Evolutionary conservation across 148 eudicot species (phyloP), one percentile per base, ranked within the genome.

Genomic region (Gaultheria prostrata): DNA sequence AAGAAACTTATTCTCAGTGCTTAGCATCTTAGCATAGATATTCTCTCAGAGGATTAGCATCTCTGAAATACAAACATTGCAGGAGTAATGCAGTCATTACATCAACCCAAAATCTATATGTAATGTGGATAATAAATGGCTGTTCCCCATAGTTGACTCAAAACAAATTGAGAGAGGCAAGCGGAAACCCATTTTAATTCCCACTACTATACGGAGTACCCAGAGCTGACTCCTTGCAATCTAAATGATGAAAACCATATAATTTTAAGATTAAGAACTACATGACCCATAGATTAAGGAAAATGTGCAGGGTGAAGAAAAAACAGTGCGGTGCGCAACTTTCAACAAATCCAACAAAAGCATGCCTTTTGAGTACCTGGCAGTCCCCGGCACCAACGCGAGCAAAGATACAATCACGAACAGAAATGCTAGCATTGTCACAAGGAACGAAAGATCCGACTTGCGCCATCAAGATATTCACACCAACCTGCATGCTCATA

Each of bases 321-420:
- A 6, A 35, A 33, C 46, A 15, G 6, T 24, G 20, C 63, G 28
- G 14, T 26, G 49, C 4, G 10, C 76, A 46, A 7, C 72, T 59
- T 77, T 46, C 33, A 49, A 77, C 18, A 49, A 49, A 20, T 70
- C 33, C 49, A 84, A 2, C 17, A 32, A 45, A 63, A 79, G 61
- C 49, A 54, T 8, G 59, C 46, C 45, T 15, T 70, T 48, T 73
- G 45, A 28, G 75, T 86, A 97, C 99, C 91, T 97, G 99, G 87
- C 98, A 97, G 83, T 97, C 99, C 79, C 99, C 99, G 73, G 99
- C 99, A 88, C 98, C 99, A 50, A 97, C 99, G 82, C 99, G 99
- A 89, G 99, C 97, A 90, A 94, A 97, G 72, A 97, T 93, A 89
- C 98, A 97, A 89, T 97, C 99, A 86, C 99, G 98, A 79, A 97